These are phyloP conservation scores for Malassezia obtusa DNA, from an alignment of 1,284 basidiomycete species.

Conservation along the genomic window DNA sequence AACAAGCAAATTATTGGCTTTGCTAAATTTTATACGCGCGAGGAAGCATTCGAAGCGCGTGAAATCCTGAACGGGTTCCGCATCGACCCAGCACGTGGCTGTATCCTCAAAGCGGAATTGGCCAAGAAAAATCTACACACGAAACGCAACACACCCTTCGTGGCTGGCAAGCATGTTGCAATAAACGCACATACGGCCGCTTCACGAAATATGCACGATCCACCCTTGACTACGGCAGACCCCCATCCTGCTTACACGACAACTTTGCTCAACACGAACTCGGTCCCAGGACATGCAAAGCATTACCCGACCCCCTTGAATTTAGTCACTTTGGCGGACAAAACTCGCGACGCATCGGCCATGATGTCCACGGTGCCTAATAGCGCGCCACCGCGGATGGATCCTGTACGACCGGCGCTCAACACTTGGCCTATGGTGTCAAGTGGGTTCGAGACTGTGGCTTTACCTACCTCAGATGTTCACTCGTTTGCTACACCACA, in stretches of 20 bases:
- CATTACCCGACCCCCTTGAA: not conserved
- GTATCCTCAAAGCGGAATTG: conserved; percentile 94
- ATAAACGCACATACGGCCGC: not conserved
- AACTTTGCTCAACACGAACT: not conserved
- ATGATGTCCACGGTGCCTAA: not conserved
- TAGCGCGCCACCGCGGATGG: not conserved
- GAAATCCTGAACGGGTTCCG: conserved; percentile 81
- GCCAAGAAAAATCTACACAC: conserved; percentile 99
- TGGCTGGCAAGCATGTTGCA: not conserved
- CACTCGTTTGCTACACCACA: no score
- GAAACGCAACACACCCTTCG: conserved; percentile 24
- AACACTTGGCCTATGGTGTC: not conserved
- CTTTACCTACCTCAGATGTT: no score
- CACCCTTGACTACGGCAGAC: not conserved
- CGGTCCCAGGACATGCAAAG: not conserved
- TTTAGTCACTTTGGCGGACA: not conserved
- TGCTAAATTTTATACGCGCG: conserved; percentile 80
- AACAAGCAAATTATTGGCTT: conserved; percentile 83
- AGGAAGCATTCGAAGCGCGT: conserved; percentile 75
- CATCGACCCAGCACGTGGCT: conserved; percentile 87
- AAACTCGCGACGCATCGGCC: not conserved
- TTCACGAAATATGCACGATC: not conserved
- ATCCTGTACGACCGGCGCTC: not conserved
- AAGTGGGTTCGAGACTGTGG: not conserved
- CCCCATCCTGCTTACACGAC: not conserved